Base-by-base conservation (phyloP, 2,329 filamentous ascomycete species). In the Xylaria arbuscula region DNA sequence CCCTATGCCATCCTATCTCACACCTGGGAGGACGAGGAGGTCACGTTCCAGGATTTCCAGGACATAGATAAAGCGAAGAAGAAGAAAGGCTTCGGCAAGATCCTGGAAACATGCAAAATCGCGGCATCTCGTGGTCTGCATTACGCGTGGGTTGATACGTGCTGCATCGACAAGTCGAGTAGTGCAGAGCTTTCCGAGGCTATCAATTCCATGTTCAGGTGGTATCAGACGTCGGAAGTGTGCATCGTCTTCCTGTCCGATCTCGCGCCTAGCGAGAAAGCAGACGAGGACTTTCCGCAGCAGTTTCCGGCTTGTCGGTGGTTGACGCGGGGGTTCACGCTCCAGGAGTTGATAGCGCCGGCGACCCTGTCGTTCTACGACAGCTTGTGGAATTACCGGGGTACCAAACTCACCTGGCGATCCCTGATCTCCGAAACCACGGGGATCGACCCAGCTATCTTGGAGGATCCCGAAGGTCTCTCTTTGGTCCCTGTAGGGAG, bases 311-410 rank as follows among this genome's bases (percentile, higher is more conserved):
- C 3, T 9, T 56, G 47, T 24, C 34, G 28, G 15, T 58, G 55
- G 53, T 65, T 65, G 47, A 53, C 45, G 13, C 24, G 62, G 1
- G 62, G 55, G 17, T 65, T 45, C 28, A 58, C 62, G 8, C 47
- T 65, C 5, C 62, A 65, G 24, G 62, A 65, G 38, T 24, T 65
- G 42, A 65, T 65, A n/a, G 62, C 62, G 45, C 55, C 62, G n/a
- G 10, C 19, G 1, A 42, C 9, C 9, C 3, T 65, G 17, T 47
- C 38, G 2, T 65, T 65, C 28, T 65, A 65, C 45, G 62, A 65
- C 48, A 15, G 17, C 15, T 13, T 15, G n/a, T 65, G 62, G 62
- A 58, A 65, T 11, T 38, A 13, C 17, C 13, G 22, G 8, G 62
- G 62, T 5, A 50, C n/a, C 4, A 65, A 59, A 40, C 11, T 11